Evolutionary conservation across 441 rosid species (phyloP), one percentile per base, ranked within the genome.

Genomic region (Croton laevigatus): DNA sequence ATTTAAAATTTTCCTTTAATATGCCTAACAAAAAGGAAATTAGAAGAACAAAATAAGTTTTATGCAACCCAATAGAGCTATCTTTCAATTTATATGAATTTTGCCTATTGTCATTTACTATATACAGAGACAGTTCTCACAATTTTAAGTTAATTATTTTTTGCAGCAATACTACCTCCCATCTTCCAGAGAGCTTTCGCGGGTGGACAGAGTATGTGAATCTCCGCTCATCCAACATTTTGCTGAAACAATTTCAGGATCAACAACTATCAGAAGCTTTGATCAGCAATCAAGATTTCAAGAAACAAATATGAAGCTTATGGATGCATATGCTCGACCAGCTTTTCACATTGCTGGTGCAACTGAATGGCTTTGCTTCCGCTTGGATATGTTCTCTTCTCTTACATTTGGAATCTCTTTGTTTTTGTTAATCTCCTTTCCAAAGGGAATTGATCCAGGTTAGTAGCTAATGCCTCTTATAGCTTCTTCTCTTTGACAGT

Each of bases 221-320:
- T 94, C 92, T 68, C 98, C 97, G 19, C 75, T 90, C 51, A 92
- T 94, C 70, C 97, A 94, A 75, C 93, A 89, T 78, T 94, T 94
- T 76, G 60, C 94, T n/a, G 96, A 94, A 80, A 87, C 98, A 44
- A 82, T 92, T 27, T 83, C 90, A 38, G 99, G 99, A 51, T 80
- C 90, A 19, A 85, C 87, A 72, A 92, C 97, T 48, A 90, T 94
- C 72, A 84, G 97, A 83, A 81, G 97, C 84, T 92, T 94, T 72
- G 88, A 82, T 75, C 96, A 90, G 62, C 90, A 87, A 78, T 68
- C 82, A 12, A 88, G 97, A 76, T 94, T 94, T 79, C 75, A 68
- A 51, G 65, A 81, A 46, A 85, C 83, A 65, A 89, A 85, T 71
- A 86, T 91, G 93, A 76, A 79, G 80, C 81, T 90, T 12, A 77